A percentile compares a stretch with the other conserved stretches of the same genome.
These are phyloP conservation scores for Cercospora zeina DNA, from an alignment of 2,329 filamentous ascomycete species.

Conservation along the genomic window DNA sequence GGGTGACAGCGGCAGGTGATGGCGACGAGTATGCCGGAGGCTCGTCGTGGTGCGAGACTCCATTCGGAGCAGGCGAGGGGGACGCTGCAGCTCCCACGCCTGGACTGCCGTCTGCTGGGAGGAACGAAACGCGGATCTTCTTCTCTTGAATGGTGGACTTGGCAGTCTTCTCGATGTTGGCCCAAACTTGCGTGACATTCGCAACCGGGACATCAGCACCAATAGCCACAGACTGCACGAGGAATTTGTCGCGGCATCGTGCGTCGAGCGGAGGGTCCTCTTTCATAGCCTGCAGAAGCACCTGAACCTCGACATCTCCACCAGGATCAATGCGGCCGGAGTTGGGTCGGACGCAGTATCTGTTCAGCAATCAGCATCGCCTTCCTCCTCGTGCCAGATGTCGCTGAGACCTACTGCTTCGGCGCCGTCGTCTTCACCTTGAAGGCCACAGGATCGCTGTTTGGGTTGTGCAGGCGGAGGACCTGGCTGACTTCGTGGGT, in stretches of 20 bases:
- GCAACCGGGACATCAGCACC: constrained; percentile 79
- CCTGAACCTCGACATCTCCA: constrained; percentile 90
- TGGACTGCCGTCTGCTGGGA: constrained; percentile 60
- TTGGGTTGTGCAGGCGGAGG: constrained; percentile 60
- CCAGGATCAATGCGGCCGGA: constrained; percentile 92
- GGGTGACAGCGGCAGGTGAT: constrained; percentile 52
- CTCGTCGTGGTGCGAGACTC: constrained; percentile 42
- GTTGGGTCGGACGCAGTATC: constrained; percentile 97
- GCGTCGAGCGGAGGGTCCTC: constrained; percentile 81
- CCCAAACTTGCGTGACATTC: constrained; percentile 80
- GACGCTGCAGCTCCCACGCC: constrained; percentile 19
- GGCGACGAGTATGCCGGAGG: constrained; percentile 60
- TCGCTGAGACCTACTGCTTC: constrained; percentile 75
- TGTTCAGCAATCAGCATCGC: constrained; percentile 43
- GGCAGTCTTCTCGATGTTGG: constrained; percentile 67
- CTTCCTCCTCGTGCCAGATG: not conserved
- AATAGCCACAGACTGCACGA: constrained; percentile 88
- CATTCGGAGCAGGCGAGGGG: constrained; percentile 31
- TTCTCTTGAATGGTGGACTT: constrained; percentile 83
- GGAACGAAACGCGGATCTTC: constrained; percentile 91
- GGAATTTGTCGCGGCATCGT: constrained; percentile 95
- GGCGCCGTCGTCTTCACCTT: constrained; percentile 98
- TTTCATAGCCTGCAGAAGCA: constrained; percentile 97
- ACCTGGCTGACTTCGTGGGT: constrained; percentile 64
- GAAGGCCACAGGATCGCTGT: constrained; percentile 62